phyloP scores from a whole-genome alignment of 306 rosid genomes.

The Crataegus laevigata region DNA sequence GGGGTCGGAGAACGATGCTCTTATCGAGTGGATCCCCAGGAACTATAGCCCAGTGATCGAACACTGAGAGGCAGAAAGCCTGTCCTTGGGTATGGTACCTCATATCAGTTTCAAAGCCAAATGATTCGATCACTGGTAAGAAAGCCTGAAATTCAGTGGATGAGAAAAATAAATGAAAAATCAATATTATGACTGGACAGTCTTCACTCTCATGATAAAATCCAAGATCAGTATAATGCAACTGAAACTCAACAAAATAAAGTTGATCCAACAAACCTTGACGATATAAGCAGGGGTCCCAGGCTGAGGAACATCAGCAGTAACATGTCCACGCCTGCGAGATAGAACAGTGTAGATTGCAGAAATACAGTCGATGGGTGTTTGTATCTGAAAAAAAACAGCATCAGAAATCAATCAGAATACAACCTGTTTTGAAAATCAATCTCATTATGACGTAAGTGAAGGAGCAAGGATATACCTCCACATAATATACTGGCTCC shows the following conservation, averaged over 20 bases:
- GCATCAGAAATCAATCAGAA: slow-evolving; percentile 8
- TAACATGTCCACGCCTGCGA: slow-evolving; percentile 98
- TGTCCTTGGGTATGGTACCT: slow-evolving; percentile 98
- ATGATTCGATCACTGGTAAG: slow-evolving; percentile 92
- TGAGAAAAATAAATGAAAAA: slow-evolving; percentile 2
- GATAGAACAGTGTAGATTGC: slow-evolving; percentile 97
- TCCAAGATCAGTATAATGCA: not conserved
- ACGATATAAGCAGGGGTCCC: slow-evolving; percentile 93
- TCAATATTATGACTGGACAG: not conserved
- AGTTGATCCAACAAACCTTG: slow-evolving; percentile 52
- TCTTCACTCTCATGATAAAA: not conserved
- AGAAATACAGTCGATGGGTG: slow-evolving; percentile 94
- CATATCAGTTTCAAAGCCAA: slow-evolving; percentile 95
- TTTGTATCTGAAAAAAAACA: slow-evolving; percentile 74
- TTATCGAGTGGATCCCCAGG: slow-evolving; percentile 98
- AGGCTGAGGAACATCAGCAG: slow-evolving; percentile 99
- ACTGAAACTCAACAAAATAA: not conserved
- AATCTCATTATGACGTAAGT: not conserved
- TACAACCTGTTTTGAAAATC: not conserved
- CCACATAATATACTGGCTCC: slow-evolving; percentile 95
- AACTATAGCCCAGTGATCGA: slow-evolving; percentile 99
- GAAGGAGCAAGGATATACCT: slow-evolving; percentile 41
- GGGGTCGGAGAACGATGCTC: slow-evolving; percentile 89
- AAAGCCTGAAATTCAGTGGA: slow-evolving; percentile 57
- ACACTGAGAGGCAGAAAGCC: slow-evolving; percentile 77